Base-by-base conservation (phyloP, 164 flowering plant species). In the Cinnamomum chago region DNA sequence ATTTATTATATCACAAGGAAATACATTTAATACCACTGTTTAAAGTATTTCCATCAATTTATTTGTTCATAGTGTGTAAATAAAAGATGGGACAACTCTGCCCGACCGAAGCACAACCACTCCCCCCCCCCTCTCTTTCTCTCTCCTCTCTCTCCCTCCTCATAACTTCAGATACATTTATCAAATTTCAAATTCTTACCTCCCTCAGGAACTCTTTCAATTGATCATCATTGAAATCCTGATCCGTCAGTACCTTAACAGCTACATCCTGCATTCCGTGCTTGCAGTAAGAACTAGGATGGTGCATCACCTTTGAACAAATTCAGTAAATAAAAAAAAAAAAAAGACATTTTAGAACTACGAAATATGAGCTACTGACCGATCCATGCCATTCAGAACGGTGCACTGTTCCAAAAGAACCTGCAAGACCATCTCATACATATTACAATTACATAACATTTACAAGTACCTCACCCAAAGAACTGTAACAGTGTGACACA, bases 361-460 rank as follows among this genome's bases (percentile, higher is more conserved):
- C 2, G 10, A 27, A 5, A 14, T 15, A 62, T 18, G 27, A 74
- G 64, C 12, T 72, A 90, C 97, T 85, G 70, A 95, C 97, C 87
- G 99, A 95, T 84, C 98, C 97, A 91, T 95, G 93, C 99, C 99
- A 95, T 82, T 95, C 99, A 81, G 98, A 97, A 70, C 89, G 99
- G 82, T 93, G 96, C 76, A 95, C 99, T 12, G 96, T 95, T 65
- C 99, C 99, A 84, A 93, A 95, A 47, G 99, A 95, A 76, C 99
- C 99, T 93, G 82, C 66, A 78, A 67, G 58, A 68, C 9, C 55
- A 70, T 55, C 60, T 15, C 60, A 55, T 20, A 40, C 47, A 40
- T 40, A 77, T 51, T 33, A 22, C n/a, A 14, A 50, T 22, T 67
- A 67, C 69, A 67, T 67, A 14, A 5, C 17, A 13, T 27, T 67